These are phyloP conservation scores for Backusella luteola DNA, from an alignment of 192 early-diverging fungal species.

Conservation along the genomic window DNA sequence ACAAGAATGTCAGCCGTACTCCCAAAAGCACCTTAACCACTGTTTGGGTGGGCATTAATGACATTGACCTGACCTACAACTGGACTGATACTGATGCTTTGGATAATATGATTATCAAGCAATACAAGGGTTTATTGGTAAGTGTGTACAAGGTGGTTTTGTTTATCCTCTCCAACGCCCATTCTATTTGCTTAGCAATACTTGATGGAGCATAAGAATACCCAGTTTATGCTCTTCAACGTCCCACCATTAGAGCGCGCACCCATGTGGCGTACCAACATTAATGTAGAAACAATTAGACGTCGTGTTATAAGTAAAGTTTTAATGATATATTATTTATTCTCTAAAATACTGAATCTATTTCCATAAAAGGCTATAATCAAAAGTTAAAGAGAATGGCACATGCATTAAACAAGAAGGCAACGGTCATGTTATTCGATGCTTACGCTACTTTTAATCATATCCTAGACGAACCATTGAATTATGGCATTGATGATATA, in stretches of 20 bases:
- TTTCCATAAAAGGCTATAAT: conserved; percentile 16
- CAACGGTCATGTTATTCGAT: conserved; percentile 8
- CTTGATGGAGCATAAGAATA: background rate
- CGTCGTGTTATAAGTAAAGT: conserved; percentile 10
- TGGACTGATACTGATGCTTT: background rate
- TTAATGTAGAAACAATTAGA: background rate
- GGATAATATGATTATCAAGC: conserved; percentile 6
- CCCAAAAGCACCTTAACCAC: background rate
- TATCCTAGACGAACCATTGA: background rate
- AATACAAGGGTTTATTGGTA: conserved; percentile 12
- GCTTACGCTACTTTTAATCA: conserved; percentile 12
- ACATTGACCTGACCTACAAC: conserved; percentile 11
- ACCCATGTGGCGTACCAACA: background rate
- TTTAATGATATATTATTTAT: background rate
- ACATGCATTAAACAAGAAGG: background rate
- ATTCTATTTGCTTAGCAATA: background rate
- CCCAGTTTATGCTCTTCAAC: background rate
- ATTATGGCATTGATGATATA: conserved; percentile 8
- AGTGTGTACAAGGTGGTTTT: background rate
- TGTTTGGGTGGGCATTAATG: conserved; percentile 24
- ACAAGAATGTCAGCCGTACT: background rate
- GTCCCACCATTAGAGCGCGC: conserved; percentile 16
- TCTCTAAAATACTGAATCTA: background rate
- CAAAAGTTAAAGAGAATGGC: conserved; percentile 12
- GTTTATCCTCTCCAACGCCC: background rate